These are phyloP conservation scores for Stagonosporopsis cucurbitacearum DNA, from an alignment of 2,329 filamentous ascomycete genomes.

Conservation along the genomic window DNA sequence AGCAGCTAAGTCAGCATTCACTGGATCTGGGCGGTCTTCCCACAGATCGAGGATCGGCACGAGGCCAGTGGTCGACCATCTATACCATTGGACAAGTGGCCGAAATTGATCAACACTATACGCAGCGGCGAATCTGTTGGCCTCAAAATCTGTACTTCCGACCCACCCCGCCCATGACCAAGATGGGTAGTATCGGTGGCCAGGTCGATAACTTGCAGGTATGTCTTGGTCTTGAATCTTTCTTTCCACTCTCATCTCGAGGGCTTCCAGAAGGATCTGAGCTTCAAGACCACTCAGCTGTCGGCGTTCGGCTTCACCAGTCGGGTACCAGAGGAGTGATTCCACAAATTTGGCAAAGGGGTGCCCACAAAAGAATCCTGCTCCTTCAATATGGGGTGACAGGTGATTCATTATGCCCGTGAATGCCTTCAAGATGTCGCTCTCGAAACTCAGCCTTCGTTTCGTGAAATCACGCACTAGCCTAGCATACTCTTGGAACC, in stretches of 20 bases:
- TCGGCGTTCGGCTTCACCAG: background rate
- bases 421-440: slow-evolving; percentile 1
- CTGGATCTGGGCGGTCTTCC: background rate
- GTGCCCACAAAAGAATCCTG: slow-evolving; percentile 1
- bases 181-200: background rate
- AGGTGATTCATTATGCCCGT: background rate
- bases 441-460: background rate
- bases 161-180: slow-evolving; percentile 5
- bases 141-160: background rate
- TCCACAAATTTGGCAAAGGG: background rate
- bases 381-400: background rate
- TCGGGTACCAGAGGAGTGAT: slow-evolving; percentile 2
- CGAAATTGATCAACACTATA: background rate
- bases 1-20: background rate
- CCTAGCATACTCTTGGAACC: background rate
- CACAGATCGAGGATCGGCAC: background rate
- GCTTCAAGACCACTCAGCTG: background rate
- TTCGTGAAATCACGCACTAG: background rate
- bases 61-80: background rate
- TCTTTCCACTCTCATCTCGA: background rate
- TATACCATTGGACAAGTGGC: background rate
- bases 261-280: background rate
- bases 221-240: background rate
- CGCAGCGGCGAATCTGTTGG: background rate
- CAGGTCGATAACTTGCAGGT: background rate